Conservation (phyloP, 148 eudicot genomes). For the Euryodendron excelsum region DNA sequence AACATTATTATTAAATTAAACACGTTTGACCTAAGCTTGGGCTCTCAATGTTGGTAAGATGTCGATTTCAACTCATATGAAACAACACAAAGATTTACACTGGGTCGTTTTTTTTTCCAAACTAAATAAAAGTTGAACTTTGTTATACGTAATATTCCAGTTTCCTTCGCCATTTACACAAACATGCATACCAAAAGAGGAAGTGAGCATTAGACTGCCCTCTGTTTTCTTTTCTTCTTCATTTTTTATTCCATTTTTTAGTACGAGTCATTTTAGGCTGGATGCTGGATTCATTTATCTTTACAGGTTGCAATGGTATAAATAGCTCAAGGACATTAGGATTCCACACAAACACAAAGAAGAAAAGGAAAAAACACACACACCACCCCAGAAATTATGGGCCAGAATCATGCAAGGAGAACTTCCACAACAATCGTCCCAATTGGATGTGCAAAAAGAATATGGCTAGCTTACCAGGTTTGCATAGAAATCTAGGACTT, state of each 20-base stretch:
- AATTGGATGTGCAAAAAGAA: background rate
- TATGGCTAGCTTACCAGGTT: slow-evolving; percentile 43
- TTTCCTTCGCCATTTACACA: background rate
- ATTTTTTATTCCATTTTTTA: too few relatives aligned
- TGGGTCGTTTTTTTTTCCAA: background rate
- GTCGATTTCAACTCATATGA: background rate
- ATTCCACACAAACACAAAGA: background rate
- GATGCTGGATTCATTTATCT: too few relatives aligned
- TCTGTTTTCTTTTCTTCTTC: too few relatives aligned
- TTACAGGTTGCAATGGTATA: background rate
- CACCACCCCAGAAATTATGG: too few relatives aligned
- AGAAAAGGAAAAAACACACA: background rate
- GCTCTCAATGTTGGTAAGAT: background rate
- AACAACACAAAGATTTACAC: too few relatives aligned
- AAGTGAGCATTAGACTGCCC: background rate
- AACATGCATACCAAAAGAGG: background rate
- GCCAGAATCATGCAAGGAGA: background rate
- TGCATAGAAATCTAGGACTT: slow-evolving; percentile 66
- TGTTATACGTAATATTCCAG: background rate
- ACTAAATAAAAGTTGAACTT: background rate
- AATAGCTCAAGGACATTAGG: background rate
- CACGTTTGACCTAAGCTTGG: background rate
- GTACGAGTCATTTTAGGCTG: too few relatives aligned
- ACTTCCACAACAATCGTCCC: background rate
- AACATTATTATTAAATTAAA: background rate